phyloP scores from a whole-genome alignment of 2,329 filamentous ascomycete genomes.

The Podosphaera aphanis region DNA sequence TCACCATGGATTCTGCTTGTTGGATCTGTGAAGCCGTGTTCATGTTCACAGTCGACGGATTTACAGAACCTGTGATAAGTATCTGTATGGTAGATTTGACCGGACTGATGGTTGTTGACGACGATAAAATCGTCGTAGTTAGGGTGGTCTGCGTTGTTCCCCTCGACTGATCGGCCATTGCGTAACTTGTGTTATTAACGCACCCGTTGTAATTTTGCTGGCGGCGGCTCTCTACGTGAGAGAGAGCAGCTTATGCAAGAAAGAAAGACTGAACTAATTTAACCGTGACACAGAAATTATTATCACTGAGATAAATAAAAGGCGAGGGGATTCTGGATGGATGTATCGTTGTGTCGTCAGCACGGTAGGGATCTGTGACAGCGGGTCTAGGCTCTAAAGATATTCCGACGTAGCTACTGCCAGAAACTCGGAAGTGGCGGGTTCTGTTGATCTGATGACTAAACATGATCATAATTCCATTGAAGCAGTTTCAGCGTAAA shows the following conservation, averaged over 20 bases:
- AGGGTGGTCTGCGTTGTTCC: neutral
- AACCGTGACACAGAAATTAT: neutral
- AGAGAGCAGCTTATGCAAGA: neutral
- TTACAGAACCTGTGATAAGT: neutral
- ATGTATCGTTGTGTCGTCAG: neutral
- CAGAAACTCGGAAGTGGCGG: neutral
- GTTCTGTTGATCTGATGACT: neutral
- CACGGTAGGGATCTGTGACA: neutral
- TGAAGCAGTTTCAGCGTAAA: neutral
- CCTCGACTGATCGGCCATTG: neutral
- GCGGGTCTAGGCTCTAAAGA: neutral
- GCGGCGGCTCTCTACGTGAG: constrained; percentile 1
- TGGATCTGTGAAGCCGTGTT: constrained; percentile 4
- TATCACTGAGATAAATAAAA: neutral
- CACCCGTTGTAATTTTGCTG: neutral
- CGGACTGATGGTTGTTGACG: neutral
- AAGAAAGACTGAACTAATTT: neutral
- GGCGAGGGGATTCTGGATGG: neutral
- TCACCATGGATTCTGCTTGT: constrained; percentile 23
- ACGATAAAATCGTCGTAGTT: neutral
- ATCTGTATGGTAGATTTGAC: neutral
- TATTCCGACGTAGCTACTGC: neutral
- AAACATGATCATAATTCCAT: neutral
- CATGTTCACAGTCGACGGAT: neutral
- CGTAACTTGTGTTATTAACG: neutral